Base-by-base conservation (phyloP, 163 green algal species). In the Volvox carteri region DNA sequence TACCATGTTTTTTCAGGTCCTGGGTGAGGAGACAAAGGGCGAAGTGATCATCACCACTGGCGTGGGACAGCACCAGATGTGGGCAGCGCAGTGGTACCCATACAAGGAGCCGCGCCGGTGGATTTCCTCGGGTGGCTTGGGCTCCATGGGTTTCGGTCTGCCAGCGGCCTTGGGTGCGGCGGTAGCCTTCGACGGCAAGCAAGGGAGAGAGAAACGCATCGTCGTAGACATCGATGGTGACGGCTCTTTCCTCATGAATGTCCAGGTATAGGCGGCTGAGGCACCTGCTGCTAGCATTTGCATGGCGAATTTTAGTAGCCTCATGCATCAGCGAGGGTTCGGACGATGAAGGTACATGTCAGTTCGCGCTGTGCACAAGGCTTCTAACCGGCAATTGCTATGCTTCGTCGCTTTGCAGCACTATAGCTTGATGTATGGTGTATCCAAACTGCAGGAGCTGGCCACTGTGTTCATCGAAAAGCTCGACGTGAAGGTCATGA, bases 21-120 rank as follows among this genome's bases (percentile, higher is more conserved):
- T 99, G 88, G 94, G 97, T 83, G 96, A 99, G 93, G 94, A 99
- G 94, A 99, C 97, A 0, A 91, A 98, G 12, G 98, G 98, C 33
- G 94, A 99, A 56, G 98, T 97, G 23, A 96, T 99, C 84, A 96
- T 99, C 86, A 98, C 96, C 48, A 99, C 98, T 0, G 98, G 98
- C 23, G 98, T 99, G 46, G 98, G 98, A 1, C 98, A 99, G 94
- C 98, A 99, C 91, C 98, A 99, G 91, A 99, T 99, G 98, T 99
- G 96, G 96, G 96, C 97, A 11, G 98, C 98, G 70, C 91, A 93
- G 74, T 99, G 94, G 93, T 99, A 98, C 94, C 95, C 96, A 35
- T 98, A 97, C 89, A 83, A 90, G 28, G 85, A 93, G 77, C 95
- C 96, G 14, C 84, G 93, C 48, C 75, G 83, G 37, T 98, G 96